Conservation (phyloP, 2,329 filamentous ascomycete genomes). For the Colletotrichum acutatum region DNA sequence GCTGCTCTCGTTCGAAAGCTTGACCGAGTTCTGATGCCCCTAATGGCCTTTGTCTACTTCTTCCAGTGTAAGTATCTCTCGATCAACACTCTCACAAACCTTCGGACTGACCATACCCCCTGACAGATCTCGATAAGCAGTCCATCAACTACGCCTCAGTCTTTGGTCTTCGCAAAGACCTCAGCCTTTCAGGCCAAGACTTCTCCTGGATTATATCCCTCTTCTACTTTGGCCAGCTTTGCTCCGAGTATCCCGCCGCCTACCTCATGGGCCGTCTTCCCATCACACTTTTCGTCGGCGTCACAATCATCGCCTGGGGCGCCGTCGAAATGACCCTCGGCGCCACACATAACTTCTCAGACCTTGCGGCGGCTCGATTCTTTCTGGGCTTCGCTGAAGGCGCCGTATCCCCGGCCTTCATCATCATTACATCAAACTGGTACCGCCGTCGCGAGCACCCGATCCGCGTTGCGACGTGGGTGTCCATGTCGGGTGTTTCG, state of each 20-base stretch:
- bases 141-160: slow-evolving; percentile 29
- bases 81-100: no score
- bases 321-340: slow-evolving; percentile 41
- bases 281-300: slow-evolving; percentile 32
- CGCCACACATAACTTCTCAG: slow-evolving; percentile 38
- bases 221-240: slow-evolving; percentile 36
- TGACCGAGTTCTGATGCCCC: slow-evolving; percentile 33
- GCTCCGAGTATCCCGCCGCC: slow-evolving; percentile 29
- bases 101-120: neutral
- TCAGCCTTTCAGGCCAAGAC: slow-evolving; percentile 18
- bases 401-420: slow-evolving; percentile 45
- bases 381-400: slow-evolving; percentile 45
- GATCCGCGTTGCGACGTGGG: slow-evolving; percentile 43
- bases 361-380: slow-evolving; percentile 41
- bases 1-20: slow-evolving; percentile 26
- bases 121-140: slow-evolving; percentile 35
- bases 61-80: slow-evolving; percentile 31
- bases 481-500: slow-evolving; percentile 42
- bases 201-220: slow-evolving; percentile 34
- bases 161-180: slow-evolving; percentile 30
- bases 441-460: slow-evolving; percentile 44
- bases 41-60: slow-evolving; percentile 37
- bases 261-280: slow-evolving; percentile 31
- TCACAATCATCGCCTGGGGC: slow-evolving; percentile 39
- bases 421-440: slow-evolving; percentile 46